Base-by-base conservation (phyloP, 1,284 basidiomycete genomes). In the Spongispora temasekensis region DNA sequence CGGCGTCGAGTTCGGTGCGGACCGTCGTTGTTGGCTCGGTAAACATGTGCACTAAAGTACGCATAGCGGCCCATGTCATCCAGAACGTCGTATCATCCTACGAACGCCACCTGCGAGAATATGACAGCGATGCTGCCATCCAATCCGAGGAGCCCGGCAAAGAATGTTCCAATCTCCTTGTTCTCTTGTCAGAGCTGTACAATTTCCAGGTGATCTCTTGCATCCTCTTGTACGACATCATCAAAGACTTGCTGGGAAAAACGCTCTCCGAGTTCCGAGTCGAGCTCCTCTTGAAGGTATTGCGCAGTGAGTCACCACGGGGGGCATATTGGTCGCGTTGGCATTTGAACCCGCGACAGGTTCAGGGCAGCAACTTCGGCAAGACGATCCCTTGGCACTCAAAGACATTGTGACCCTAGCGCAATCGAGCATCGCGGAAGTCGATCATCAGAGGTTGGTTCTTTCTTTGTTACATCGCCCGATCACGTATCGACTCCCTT, bases 191-290 rank as follows among this genome's bases (percentile, higher is more conserved):
- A 3, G 94, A 98, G 72, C 78, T 99, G 37, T 98, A 98, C 80
- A 98, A 98, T 73, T 93, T 98, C 70, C 92, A 94, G 74, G 93
- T 98, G 27, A 84, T 98, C 51, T 94, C 94, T 1, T 93, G 89
- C 61, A 81, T 91, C 5, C 81, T 99, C 21, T 79, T 98, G 48
- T 98, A 96, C 76, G 97, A 98, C 71, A 75, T 98, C 54, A 89
- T 99, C 65, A 88, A 92, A 4, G 82, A 84, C 9, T 83, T 98
- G 59, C 81, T 99, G 52, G 80, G 86, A 6, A 79, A 79, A 30
- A 78, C 84, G 8, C 73, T 95, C 60, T 81, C 82, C 0, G 96
- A 98, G 74, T 84, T 90, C 55, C 84, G 88, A 53, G 91, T 98
- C 4, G 97, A 99, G 74, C 78, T 97, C 1, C 68, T 99, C 57